Percentiles rank a stretch among this genome's conserved stretches.
These are phyloP conservation scores for Epichloe elymi DNA, from an alignment of 2,329 filamentous ascomycete genomes.

Conservation along the genomic window DNA sequence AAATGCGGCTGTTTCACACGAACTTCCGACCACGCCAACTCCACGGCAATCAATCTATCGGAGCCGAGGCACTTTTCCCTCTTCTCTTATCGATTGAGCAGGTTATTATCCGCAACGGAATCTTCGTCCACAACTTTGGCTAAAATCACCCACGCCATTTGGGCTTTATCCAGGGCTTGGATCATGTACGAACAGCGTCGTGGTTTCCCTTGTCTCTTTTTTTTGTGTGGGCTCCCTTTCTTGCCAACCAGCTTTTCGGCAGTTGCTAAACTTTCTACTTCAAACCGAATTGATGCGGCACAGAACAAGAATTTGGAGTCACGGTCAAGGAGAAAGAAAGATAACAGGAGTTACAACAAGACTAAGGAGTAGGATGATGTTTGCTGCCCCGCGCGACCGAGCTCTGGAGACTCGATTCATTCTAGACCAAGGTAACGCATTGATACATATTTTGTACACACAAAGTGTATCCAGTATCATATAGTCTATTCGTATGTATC, in stretches of 20 bases:
- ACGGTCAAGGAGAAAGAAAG: neutral
- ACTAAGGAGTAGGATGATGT: neutral
- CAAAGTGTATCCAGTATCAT: neutral
- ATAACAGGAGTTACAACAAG: neutral
- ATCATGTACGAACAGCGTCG: neutral
- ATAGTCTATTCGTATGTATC: conserved; percentile 31
- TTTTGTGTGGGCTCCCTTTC: neutral
- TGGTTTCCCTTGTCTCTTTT: neutral
- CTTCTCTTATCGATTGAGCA: neutral
- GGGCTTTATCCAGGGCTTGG: neutral
- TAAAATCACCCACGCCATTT: neutral
- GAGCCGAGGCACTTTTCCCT: neutral
- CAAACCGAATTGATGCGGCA: neutral
- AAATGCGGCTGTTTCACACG: neutral
- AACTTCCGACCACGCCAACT: neutral
- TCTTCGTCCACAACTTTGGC: neutral
- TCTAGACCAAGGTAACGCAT: neutral
- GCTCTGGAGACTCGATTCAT: neutral
- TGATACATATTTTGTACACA: neutral
- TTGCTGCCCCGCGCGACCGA: neutral
- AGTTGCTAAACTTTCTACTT: neutral
- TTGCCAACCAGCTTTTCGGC: neutral
- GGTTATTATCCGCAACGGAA: too few species aligned
- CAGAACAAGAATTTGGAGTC: neutral
- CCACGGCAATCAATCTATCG: neutral